Conservation (phyloP, 768 basidiomycete species). For the Amyloporia xantha region DNA sequence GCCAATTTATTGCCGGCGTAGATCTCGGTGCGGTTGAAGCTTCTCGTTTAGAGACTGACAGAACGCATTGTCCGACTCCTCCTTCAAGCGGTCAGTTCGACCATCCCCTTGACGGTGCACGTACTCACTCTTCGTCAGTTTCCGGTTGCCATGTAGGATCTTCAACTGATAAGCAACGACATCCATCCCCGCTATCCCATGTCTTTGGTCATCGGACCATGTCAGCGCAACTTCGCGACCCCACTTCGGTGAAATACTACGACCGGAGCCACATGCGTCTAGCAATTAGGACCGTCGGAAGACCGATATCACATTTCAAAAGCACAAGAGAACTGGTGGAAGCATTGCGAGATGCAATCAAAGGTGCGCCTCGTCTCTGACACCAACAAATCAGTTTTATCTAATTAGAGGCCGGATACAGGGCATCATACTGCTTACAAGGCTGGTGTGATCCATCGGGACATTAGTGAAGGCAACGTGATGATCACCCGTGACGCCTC, state of each 20-base stretch:
- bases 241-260: not conserved
- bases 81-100: not conserved
- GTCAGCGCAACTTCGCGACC: too few species aligned
- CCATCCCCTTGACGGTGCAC: not conserved
- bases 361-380: not conserved
- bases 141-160: not conserved
- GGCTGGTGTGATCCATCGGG: slow-evolving; percentile 9
- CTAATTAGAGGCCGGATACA: not conserved
- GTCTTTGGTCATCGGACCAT: not conserved
- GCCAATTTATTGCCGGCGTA: not conserved
- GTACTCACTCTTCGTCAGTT: not conserved
- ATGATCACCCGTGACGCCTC: slow-evolving; percentile 1
- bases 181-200: not conserved
- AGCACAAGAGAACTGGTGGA: slow-evolving; percentile 3
- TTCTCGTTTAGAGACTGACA: not conserved
- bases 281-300: slow-evolving; percentile 5
- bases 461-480: slow-evolving; percentile 13
- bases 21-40: not conserved
- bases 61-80: not conserved
- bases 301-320: slow-evolving; percentile 6
- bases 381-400: not conserved
- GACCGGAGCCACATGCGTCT: slow-evolving; percentile 12
- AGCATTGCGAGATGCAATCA: slow-evolving; percentile 8
- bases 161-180: not conserved
- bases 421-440: not conserved